These are phyloP conservation scores for Silene uniflora DNA, from an alignment of 148 eudicot genomes.

Conservation along the genomic window DNA sequence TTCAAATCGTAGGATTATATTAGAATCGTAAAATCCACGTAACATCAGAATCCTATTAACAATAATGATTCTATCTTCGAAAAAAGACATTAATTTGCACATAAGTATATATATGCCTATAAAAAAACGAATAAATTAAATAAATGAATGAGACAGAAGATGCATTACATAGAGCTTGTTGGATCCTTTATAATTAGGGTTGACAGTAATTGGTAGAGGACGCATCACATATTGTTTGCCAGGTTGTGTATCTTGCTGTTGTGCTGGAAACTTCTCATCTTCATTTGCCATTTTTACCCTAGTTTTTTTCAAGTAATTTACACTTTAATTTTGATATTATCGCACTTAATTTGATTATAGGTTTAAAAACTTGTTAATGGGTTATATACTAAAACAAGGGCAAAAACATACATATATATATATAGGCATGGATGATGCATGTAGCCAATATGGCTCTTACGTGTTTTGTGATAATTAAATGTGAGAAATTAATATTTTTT, in stretches of 20 bases:
- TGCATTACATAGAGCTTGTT: slow-evolving; percentile 26
- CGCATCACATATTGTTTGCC: slow-evolving; percentile 20
- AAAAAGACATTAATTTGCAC: too few species aligned
- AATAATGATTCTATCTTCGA: too few species aligned
- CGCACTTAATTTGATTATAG: background rate
- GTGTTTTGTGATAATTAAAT: background rate
- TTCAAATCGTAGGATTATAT: too few species aligned
- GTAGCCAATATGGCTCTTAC: background rate
- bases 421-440: too few species aligned
- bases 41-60: too few species aligned
- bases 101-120: too few species aligned
- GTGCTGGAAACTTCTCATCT: slow-evolving; percentile 21
- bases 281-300: background rate
- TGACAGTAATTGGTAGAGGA: slow-evolving; percentile 19
- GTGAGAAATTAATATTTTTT: background rate
- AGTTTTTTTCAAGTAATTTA: background rate
- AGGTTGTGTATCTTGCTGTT: slow-evolving; percentile 23
- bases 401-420: background rate
- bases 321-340: too few species aligned
- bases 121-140: background rate
- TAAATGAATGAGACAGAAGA: background rate
- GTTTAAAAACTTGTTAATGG: background rate
- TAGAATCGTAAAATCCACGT: too few species aligned
- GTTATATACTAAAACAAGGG: background rate
- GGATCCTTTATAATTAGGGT: slow-evolving; percentile 27